phyloP scores from a whole-genome alignment of 805 yeast genomes.

The Tetrapisispora namnaoensis region DNA sequence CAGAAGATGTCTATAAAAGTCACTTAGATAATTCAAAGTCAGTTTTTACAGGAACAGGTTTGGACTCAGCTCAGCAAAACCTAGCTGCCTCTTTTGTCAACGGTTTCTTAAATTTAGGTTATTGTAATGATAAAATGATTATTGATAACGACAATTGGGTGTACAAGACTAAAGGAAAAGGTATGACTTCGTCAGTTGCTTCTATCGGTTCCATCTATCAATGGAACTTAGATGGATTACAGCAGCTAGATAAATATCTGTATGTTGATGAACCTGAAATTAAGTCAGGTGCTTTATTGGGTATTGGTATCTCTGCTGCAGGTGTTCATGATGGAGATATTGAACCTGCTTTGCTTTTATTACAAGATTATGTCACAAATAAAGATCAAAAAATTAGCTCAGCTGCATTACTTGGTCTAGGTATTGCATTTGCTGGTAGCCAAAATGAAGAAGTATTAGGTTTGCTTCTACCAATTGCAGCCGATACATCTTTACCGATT shows the following conservation, averaged over 20 bases:
- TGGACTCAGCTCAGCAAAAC: conserved; percentile 92
- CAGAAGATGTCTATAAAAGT: conserved; percentile 88
- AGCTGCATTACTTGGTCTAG: conserved; percentile 83
- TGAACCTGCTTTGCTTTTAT: conserved; percentile 79
- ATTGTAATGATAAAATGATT: conserved; percentile 72
- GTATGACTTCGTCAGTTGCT: conserved; percentile 88
- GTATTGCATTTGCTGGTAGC: conserved; percentile 92
- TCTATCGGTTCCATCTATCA: conserved; percentile 80
- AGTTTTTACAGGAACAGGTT: conserved; percentile 39
- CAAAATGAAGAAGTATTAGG: conserved; percentile 75
- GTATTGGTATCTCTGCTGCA: conserved; percentile 85
- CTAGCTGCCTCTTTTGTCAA: conserved; percentile 92
- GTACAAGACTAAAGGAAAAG: conserved; percentile 82
- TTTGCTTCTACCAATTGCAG: conserved; percentile 69
- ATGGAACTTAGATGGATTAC: conserved; percentile 92
- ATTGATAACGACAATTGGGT: conserved; percentile 80
- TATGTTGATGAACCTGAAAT: conserved; percentile 79
- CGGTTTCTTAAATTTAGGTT: conserved; percentile 85
- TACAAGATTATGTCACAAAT: conserved; percentile 72
- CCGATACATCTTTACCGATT: conserved; percentile 62
- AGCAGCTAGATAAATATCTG: conserved; percentile 76
- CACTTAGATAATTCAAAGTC: conserved; percentile 69
- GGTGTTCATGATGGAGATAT: conserved; percentile 89
- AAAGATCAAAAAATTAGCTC: conserved; percentile 55
- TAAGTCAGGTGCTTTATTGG: conserved; percentile 93